phyloP scores from a whole-genome alignment of 2,329 filamentous ascomycete species.

The Zelopaecilomyces penicillatus region DNA sequence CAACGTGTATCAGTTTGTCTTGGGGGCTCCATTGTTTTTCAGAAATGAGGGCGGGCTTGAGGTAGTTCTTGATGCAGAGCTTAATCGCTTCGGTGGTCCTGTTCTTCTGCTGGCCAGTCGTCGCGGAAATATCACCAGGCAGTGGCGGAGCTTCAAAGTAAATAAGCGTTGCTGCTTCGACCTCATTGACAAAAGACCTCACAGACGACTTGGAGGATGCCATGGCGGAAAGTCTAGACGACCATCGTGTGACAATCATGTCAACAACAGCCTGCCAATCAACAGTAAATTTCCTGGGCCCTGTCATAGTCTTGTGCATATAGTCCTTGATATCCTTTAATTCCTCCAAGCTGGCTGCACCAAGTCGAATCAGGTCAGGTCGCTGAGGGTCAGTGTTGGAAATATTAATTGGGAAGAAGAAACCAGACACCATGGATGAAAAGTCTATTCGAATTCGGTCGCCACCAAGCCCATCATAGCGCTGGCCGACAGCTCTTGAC shows the following conservation, averaged over 20 bases:
- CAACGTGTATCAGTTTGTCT: constrained; percentile 8
- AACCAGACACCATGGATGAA: constrained; percentile 42
- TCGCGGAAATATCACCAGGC: constrained; percentile 13
- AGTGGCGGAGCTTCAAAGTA: constrained; percentile 23
- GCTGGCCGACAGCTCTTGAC: constrained; percentile 31
- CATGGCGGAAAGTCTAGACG: constrained; percentile 41
- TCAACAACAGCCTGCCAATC: constrained; percentile 63
- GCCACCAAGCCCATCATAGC: constrained; percentile 38
- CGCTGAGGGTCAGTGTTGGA: constrained; percentile 30
- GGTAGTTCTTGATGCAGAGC: constrained; percentile 29
- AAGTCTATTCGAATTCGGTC: constrained; percentile 37
- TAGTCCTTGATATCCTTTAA: constrained; percentile 32
- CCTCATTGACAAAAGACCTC: constrained; percentile 23
- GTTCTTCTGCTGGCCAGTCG: constrained; percentile 20
- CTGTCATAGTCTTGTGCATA: constrained; percentile 33
- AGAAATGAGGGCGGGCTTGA: background rate
- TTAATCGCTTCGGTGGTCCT: constrained; percentile 29
- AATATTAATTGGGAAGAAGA: constrained; percentile 43
- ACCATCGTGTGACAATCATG: constrained; percentile 55
- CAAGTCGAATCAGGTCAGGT: constrained; percentile 25
- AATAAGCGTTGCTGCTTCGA: constrained; percentile 31
- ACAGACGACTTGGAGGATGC: constrained; percentile 18
- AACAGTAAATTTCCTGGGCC: constrained; percentile 23
- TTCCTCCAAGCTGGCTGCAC: constrained; percentile 19
- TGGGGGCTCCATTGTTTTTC: constrained; percentile 4